phyloP scores from a whole-genome alignment of 148 eudicot genomes.

The Chenopodium formosanum region DNA sequence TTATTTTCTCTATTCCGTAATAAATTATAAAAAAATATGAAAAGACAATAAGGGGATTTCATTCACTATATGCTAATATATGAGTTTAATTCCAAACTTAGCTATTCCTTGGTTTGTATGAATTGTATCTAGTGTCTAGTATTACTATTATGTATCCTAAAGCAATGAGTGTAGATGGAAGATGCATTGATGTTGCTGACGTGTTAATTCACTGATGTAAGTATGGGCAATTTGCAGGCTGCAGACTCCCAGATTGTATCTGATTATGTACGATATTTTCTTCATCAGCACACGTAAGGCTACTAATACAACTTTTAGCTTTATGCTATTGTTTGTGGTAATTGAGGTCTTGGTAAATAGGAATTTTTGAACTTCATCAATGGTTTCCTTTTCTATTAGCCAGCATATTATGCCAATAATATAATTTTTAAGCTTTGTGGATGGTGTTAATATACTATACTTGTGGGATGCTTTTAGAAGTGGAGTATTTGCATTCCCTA shows the following conservation, averaged over 20 bases:
- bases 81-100: not conserved
- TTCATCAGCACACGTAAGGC: constrained; percentile 96
- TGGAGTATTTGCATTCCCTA: not conserved
- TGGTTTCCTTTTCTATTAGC: not conserved
- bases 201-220: not conserved
- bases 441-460: not conserved
- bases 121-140: too few relatives aligned
- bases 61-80: not conserved
- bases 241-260: constrained; percentile 94
- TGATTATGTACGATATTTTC: constrained; percentile 92
- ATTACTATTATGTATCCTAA: too few relatives aligned
- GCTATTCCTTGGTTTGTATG: not conserved
- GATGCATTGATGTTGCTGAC: not conserved
- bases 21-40: too few relatives aligned
- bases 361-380: not conserved
- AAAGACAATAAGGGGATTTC: not conserved
- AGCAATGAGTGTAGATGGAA: not conserved
- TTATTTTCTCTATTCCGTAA: too few relatives aligned
- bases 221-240: constrained; percentile 55
- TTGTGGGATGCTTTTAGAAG: not conserved
- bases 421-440: not conserved
- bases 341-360: not conserved
- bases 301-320: constrained; percentile 1
- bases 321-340: not conserved
- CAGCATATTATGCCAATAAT: not conserved